Evolutionary conservation across 768 basidiomycete genomes (phyloP).

Genomic region (Rhodotorula taiwanensis): DNA sequence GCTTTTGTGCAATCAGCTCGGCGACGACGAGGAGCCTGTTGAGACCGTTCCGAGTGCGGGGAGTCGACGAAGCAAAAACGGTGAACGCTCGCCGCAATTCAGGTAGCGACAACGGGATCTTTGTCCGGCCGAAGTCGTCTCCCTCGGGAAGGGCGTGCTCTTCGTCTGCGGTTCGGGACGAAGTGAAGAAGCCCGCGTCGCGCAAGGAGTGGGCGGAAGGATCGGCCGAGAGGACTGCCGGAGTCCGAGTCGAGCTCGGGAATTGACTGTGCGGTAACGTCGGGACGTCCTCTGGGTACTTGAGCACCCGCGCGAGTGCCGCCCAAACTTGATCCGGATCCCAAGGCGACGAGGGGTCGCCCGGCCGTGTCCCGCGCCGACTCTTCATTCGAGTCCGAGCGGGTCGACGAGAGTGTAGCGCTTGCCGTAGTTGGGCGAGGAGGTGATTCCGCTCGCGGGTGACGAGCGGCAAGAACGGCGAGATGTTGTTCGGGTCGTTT

Average conservation of each 20-base stretch:
- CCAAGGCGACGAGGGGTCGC: background rate
- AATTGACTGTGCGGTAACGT: slow-evolving; percentile 1
- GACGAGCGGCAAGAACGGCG: slow-evolving; percentile 27
- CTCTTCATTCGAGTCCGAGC: too few species aligned
- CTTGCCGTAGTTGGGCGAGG: slow-evolving; percentile 8
- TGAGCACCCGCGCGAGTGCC: slow-evolving; percentile 8
- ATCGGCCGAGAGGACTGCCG: background rate
- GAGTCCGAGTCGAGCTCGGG: slow-evolving; percentile 5
- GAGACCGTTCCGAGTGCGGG: slow-evolving; percentile 21
- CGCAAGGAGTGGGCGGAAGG: background rate
- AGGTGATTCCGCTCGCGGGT: slow-evolving; percentile 26
- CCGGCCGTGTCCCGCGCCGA: too few species aligned
- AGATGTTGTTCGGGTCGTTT: slow-evolving; percentile 10
- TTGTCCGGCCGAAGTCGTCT: background rate
- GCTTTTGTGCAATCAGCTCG: slow-evolving; percentile 21
- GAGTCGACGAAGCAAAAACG: slow-evolving; percentile 12
- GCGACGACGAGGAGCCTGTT: slow-evolving; percentile 27
- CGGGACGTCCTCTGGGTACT: slow-evolving; percentile 11
- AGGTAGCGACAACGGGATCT: slow-evolving; percentile 10
- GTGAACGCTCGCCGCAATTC: slow-evolving; percentile 20
- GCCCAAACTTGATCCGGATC: background rate
- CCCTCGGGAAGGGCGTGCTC: background rate
- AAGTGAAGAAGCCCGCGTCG: slow-evolving; percentile 9
- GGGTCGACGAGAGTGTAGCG: background rate
- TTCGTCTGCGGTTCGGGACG: background rate